Evolutionary conservation across 805 yeast genomes (phyloP).

Genomic region (Sugiyamaella floridensis): DNA sequence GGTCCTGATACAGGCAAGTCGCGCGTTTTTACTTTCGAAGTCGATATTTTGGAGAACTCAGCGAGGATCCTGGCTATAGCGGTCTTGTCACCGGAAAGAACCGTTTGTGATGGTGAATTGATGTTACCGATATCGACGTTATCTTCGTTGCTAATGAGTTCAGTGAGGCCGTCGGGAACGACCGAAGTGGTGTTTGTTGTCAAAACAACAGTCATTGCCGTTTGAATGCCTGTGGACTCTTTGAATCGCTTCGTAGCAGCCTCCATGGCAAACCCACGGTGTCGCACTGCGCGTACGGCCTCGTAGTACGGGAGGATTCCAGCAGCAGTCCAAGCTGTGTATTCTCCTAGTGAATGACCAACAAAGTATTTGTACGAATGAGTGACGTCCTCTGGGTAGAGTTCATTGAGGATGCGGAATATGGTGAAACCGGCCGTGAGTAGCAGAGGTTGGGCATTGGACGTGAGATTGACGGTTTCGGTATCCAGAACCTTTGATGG

Average conservation of each 20-base stretch:
- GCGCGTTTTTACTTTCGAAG: slow-evolving; percentile 5
- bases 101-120: slow-evolving; percentile 39
- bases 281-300: slow-evolving; percentile 39
- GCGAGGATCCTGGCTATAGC: slow-evolving; percentile 27
- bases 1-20: slow-evolving; percentile 43
- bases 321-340: slow-evolving; percentile 37
- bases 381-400: slow-evolving; percentile 14
- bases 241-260: slow-evolving; percentile 22
- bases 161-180: background rate
- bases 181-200: background rate
- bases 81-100: slow-evolving; percentile 37
- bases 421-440: slow-evolving; percentile 37
- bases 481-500: slow-evolving; percentile 1
- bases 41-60: background rate
- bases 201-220: slow-evolving; percentile 14
- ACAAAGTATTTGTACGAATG: slow-evolving; percentile 22
- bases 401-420: slow-evolving; percentile 20
- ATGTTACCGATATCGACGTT: slow-evolving; percentile 39
- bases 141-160: slow-evolving; percentile 8
- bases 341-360: slow-evolving; percentile 51
- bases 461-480: slow-evolving; percentile 30
- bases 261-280: slow-evolving; percentile 42
- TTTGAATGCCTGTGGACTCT: background rate
- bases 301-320: slow-evolving; percentile 32
- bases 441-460: slow-evolving; percentile 50